Base-by-base conservation (phyloP, 106 monocot genomes). In the Agapanthus africanus region DNA sequence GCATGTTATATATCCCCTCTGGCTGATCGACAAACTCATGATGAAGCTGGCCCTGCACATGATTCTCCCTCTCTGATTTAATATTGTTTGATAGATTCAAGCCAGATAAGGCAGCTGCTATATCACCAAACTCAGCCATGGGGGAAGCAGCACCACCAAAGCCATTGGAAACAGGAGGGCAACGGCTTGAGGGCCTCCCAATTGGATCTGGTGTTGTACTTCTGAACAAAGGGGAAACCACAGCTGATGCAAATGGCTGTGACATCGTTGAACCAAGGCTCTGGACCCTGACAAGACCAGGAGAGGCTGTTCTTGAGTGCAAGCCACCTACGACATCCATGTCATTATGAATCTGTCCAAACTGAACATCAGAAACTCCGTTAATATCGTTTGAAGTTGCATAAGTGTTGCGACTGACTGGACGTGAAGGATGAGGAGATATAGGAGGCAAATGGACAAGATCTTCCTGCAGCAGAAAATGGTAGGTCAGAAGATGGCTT, bases 261-360 rank as follows among this genome's bases (percentile, higher is more conserved):
- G 83, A 75, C 27, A 71, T 65, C 70, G 82, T 67, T 28, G 91
- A 86, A 68, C 81, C 75, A 71, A 91, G 60, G 63, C 77, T 91
- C 59, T 79, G 75, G 30, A 72, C 74, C 66, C 86, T 86, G 54
- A 32, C 73, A 74, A 87, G 70, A 14, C 78, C 64, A 35, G 78
- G 74, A 19, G 76, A 68, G 69, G 70, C 38, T 76, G 70, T 37
- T 67, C 77, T 65, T 40, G 71, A 78, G 28, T 41, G 78, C 70
- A 78, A 50, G 36, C 22, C 44, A 63, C 70, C 68, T 31, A 82
- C 10, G 34, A 16, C 50, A 65, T 68, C 70, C 26, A 83, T 7
- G 41, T 74, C 76, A 39, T 46, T 74, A 35, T 65, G 75, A 41
- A 76, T 63, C 27, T 79, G 70, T 4, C 30, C 13, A 14, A 78